Conservation (phyloP, 2,329 filamentous ascomycete species). For the Claviceps sorghi region DNA sequence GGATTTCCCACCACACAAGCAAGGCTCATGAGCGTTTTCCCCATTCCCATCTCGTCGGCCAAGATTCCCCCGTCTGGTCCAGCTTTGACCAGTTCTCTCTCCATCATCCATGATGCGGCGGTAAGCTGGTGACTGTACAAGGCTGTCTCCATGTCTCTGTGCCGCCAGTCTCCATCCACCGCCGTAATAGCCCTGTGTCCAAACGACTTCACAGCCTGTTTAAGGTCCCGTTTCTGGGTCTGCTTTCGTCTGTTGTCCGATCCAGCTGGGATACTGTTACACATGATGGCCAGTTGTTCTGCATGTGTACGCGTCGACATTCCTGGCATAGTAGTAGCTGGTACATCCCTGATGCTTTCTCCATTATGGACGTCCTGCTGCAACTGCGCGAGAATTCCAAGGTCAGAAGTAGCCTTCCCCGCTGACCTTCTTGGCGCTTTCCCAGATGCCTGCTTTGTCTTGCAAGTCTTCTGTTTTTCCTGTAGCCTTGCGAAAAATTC, state of each 20-base stretch:
- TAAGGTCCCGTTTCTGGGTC: background rate
- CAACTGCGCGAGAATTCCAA: background rate
- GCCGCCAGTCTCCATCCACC: background rate
- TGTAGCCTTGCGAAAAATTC: background rate
- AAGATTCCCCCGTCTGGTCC: constrained; percentile 44
- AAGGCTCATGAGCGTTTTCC: constrained; percentile 62
- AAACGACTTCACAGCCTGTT: background rate
- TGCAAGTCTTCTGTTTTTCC: background rate
- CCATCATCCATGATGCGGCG: constrained; percentile 38
- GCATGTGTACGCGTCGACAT: background rate
- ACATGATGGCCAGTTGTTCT: background rate
- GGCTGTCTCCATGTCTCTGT: background rate
- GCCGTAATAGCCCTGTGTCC: background rate
- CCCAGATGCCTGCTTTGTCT: background rate
- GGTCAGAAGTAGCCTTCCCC: background rate
- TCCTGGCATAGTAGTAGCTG: background rate
- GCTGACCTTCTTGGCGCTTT: background rate
- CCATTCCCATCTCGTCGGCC: constrained; percentile 49
- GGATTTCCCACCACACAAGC: constrained; percentile 52
- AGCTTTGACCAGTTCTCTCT: constrained; percentile 25
- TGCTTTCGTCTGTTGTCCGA: background rate
- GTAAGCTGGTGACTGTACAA: constrained; percentile 31
- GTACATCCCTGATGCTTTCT: background rate
- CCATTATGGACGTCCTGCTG: background rate
- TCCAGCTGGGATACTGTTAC: background rate